These are phyloP conservation scores for Fusarium cyanostomum DNA, from an alignment of 2,329 filamentous ascomycete genomes.

Conservation along the genomic window DNA sequence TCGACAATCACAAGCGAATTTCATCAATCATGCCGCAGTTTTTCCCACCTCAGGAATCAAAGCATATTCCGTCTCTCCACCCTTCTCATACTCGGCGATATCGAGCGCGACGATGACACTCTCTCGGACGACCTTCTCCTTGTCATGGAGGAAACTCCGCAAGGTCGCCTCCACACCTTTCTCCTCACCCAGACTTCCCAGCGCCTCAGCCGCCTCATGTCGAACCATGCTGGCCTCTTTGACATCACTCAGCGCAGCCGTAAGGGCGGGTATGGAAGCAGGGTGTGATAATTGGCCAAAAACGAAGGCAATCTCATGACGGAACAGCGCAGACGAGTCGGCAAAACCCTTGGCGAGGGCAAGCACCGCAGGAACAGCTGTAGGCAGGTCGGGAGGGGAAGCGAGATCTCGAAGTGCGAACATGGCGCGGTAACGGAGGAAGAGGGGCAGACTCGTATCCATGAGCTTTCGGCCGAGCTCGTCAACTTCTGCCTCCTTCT, in stretches of 20 bases:
- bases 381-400: constrained; percentile 89
- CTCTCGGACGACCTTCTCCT: constrained; percentile 92
- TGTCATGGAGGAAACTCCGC: constrained; percentile 85
- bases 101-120: constrained; percentile 95
- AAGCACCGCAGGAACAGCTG: constrained; percentile 85
- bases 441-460: constrained; percentile 81
- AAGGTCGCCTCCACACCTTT: constrained; percentile 89
- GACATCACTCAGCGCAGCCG: constrained; percentile 77
- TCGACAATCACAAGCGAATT: constrained; percentile 24
- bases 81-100: constrained; percentile 97
- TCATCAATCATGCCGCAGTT: constrained; percentile 50
- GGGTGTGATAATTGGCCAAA: constrained; percentile 97
- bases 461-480: constrained; percentile 81
- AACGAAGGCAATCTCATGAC: constrained; percentile 97
- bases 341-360: constrained; percentile 86
- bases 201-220: constrained; percentile 95
- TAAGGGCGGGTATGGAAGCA: constrained; percentile 92
- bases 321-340: constrained; percentile 91
- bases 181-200: constrained; percentile 93
- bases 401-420: constrained; percentile 95
- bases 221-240: constrained; percentile 95
- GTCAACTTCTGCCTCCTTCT: constrained; percentile 76
- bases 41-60: constrained; percentile 75
- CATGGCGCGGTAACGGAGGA: constrained; percentile 96
- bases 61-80: constrained; percentile 88